Base-by-base conservation (phyloP, 2,329 filamentous ascomycete species). In the Alternaria arbusti region DNA sequence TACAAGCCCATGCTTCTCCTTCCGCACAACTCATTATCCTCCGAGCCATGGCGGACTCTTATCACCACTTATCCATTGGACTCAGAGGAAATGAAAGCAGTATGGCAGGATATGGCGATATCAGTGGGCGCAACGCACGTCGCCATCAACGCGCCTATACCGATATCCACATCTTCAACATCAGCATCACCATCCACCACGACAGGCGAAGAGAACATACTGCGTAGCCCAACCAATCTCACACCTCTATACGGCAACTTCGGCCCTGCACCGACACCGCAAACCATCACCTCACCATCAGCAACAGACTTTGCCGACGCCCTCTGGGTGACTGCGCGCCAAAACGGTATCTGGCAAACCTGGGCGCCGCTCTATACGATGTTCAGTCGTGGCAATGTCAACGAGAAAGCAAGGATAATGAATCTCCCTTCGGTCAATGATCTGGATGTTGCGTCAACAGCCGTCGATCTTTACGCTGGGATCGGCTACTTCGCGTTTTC, bases 401-500 rank as follows among this genome's bases (percentile, higher is more conserved):
- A 89, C 54, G 95, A 98, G 80, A 98, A 97, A 78, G 89, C 91
- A 0, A 85, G 95, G 12, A 80, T 97, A 1, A 80, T 97, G 5
- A 77, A 76, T 0, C 68, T 86, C 1, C 77, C 81, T 8, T 74
- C 74, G 8, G 73, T 82, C 1, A 28, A 25, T 7, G 30, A 50
- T 28, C 49, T 50, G 20, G 32, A 58, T 6, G 73, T 74, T 70
- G 51, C 59, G 2, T 70, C 69, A 54, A 28, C 71, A 64, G 82
- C 80, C 2, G 87, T 96, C 1, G 95, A 98, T 78, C 82, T 98
- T 63, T 97, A 97, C 81, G 93, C 92, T 0, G 95, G 95, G 0
- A 97, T 97, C 68, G 95, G 95, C 6, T 97, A 97, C 80, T 97
- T 98, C 80, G 88, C 91, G 4, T 97, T 97, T 74, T 91, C 89